These are phyloP conservation scores for Hericium rajendrae DNA, from an alignment of 768 basidiomycete species.

Conservation along the genomic window DNA sequence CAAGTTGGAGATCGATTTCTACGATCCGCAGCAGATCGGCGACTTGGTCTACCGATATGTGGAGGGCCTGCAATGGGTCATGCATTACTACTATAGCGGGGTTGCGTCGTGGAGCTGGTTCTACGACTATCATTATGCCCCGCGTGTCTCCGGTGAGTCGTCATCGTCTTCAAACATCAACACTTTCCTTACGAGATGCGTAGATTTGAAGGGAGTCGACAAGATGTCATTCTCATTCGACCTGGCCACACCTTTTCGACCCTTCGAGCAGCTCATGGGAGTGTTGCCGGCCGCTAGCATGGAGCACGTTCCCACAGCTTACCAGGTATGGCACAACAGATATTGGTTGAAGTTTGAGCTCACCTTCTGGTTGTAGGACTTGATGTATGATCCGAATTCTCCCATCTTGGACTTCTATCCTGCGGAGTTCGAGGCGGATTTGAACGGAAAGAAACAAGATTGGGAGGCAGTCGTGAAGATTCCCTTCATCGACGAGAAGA, in stretches of 20 bases:
- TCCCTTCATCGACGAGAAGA: conserved; percentile 84
- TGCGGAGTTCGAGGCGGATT: conserved; percentile 77
- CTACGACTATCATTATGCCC: conserved; percentile 96
- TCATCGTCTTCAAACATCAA: conserved; percentile 1
- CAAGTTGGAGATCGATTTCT: conserved; percentile 77
- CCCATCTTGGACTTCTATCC: conserved; percentile 95
- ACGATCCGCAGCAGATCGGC: conserved; percentile 57
- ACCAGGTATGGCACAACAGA: conserved; percentile 43
- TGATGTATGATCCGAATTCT: conserved; percentile 81
- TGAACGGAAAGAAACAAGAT: conserved; percentile 97
- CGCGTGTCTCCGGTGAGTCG: conserved; percentile 80
- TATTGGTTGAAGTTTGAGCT: background rate
- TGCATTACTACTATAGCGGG: conserved; percentile 97
- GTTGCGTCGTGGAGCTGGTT: conserved; percentile 99
- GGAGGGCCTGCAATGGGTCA: conserved; percentile 96
- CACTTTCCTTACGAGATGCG: conserved; percentile 11
- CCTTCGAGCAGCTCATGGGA: conserved; percentile 97
- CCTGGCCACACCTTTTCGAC: conserved; percentile 81
- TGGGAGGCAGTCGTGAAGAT: conserved; percentile 99
- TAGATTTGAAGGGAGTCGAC: conserved; percentile 55
- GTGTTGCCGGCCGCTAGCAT: conserved; percentile 87
- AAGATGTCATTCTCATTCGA: conserved; percentile 81
- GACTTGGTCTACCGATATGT: conserved; percentile 73
- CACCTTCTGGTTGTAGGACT: conserved; percentile 42
- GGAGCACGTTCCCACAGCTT: conserved; percentile 82